These are phyloP conservation scores for Neoboletus subvelutipes DNA, from an alignment of 768 basidiomycete species.

Conservation along the genomic window DNA sequence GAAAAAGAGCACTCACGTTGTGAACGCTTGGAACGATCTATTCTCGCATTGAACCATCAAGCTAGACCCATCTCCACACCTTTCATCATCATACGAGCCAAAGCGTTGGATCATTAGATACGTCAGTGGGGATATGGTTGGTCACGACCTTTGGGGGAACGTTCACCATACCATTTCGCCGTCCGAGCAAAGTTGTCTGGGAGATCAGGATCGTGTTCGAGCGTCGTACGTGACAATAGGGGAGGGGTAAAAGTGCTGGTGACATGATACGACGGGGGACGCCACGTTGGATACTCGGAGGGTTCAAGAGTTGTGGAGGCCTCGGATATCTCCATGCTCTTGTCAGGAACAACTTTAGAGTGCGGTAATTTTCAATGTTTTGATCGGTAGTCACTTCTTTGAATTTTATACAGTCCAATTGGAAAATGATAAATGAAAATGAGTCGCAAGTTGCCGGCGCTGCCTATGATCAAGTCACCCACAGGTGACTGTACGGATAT, in stretches of 20 bases:
- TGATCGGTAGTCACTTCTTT: too few relatives aligned
- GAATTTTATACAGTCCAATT: too few relatives aligned
- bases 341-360: too few relatives aligned
- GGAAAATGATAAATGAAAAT: too few relatives aligned
- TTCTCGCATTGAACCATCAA: constrained; percentile 73
- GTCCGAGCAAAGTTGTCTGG: constrained; percentile 51
- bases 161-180: constrained; percentile 63
- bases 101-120: too few relatives aligned
- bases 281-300: constrained; percentile 24
- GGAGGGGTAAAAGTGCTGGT: constrained; percentile 13
- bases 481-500: too few relatives aligned
- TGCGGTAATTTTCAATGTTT: too few relatives aligned
- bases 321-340: background rate
- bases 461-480: too few relatives aligned
- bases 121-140: background rate
- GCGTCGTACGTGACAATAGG: constrained; percentile 9
- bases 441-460: too few relatives aligned
- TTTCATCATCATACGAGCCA: constrained; percentile 26
- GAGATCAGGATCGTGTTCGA: constrained; percentile 25
- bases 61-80: constrained; percentile 74
- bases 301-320: background rate
- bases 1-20: constrained; percentile 36
- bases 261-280: constrained; percentile 32
- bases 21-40: constrained; percentile 55
- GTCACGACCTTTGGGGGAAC: background rate